phyloP scores from a whole-genome alignment of 1,284 basidiomycete genomes.

The Pholiota adiposa region DNA sequence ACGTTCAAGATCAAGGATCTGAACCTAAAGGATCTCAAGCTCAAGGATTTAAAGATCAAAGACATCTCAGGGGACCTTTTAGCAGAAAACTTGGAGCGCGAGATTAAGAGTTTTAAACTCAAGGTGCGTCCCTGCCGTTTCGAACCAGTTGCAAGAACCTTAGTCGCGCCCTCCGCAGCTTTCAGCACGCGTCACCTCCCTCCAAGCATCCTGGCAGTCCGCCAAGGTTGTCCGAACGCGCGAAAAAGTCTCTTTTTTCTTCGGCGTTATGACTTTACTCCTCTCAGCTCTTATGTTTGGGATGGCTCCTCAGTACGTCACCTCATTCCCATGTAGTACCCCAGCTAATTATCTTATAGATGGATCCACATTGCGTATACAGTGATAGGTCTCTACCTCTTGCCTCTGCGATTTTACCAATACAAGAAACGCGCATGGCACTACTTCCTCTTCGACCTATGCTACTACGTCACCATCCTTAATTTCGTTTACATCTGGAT shows the following conservation, averaged over 20 bases:
- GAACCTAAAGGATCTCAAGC: conserved; percentile 48
- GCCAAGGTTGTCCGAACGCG: conserved; percentile 91
- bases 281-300: conserved; percentile 85
- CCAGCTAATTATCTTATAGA: conserved; percentile 38
- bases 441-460: conserved; percentile 94
- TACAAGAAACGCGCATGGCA: conserved; percentile 92
- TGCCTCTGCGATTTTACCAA: conserved; percentile 79
- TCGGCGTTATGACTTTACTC: conserved; percentile 88
- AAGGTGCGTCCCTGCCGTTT: conserved; percentile 42
- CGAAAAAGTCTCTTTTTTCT: conserved; percentile 90
- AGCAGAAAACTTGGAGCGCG: conserved; percentile 81
- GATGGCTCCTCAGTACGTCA: conserved; percentile 77
- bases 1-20: conserved; percentile 66
- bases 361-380: conserved; percentile 85
- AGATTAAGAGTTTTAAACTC: conserved; percentile 78
- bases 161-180: conserved; percentile 50
- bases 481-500: conserved; percentile 90
- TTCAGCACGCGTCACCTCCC: conserved; percentile 70
- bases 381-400: conserved; percentile 72
- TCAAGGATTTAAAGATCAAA: conserved; percentile 59
- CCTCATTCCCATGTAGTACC: conserved; percentile 26
- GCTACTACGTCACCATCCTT: conserved; percentile 89
- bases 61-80: conserved; percentile 68
- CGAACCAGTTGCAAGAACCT: background rate
- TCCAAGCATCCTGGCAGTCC: conserved; percentile 84